Evolutionary conservation across 176 grass and related monocot genomes (phyloP).

Genomic region (Thinopyrum elongatum): DNA sequence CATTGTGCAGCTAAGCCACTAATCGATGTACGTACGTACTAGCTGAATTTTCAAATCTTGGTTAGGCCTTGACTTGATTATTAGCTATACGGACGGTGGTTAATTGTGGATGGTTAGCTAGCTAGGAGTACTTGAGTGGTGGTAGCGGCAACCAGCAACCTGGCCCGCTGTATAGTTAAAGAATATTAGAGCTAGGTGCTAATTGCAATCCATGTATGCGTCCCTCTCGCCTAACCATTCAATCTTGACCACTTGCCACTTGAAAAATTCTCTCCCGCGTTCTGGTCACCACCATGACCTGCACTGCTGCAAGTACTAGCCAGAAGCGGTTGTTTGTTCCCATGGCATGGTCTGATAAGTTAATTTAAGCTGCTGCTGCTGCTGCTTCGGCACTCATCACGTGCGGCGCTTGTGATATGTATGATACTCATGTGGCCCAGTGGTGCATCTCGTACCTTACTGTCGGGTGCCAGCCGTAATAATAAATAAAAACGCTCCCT

Average conservation of each 20-base stretch:
- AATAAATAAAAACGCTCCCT: not conserved
- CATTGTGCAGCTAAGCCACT: not conserved
- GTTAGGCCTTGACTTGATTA: constrained; percentile 13
- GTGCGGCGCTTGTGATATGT: not conserved
- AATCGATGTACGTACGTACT: not conserved
- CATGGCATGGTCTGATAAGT: constrained; percentile 2
- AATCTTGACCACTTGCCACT: not conserved
- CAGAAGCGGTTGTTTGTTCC: not conserved
- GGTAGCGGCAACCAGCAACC: not conserved
- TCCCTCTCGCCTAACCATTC: constrained; percentile 25
- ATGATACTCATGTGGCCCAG: constrained; percentile 17
- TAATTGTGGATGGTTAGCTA: constrained; percentile 17
- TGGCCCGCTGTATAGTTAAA: constrained; percentile 23
- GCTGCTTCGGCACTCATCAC: constrained; percentile 2
- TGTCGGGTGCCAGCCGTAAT: constrained; percentile 12
- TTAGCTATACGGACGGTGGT: not conserved
- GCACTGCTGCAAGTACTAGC: not conserved
- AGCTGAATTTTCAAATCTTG: not conserved
- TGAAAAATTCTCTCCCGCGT: not conserved
- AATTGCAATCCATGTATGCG: not conserved
- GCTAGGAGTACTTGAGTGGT: not conserved
- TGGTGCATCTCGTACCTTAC: constrained; percentile 22
- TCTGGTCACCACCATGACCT: constrained; percentile 6
- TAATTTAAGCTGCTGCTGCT: not conserved
- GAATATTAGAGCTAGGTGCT: not conserved